Evolutionary conservation across 192 early-diverging fungal species (phyloP), one percentile per base, ranked within the genome.

Genomic region (Backusella westeae): DNA sequence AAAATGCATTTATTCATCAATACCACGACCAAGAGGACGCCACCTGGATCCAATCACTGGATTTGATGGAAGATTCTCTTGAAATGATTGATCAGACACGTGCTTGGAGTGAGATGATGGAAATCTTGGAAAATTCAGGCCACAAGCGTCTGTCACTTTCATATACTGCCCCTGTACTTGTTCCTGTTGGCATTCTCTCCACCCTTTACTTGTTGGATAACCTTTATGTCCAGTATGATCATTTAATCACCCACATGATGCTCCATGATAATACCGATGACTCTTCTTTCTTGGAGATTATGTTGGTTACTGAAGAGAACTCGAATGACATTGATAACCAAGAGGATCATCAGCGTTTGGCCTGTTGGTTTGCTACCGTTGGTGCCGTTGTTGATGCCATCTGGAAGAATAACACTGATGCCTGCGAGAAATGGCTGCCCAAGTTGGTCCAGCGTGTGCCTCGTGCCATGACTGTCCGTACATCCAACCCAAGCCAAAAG

Each of bases 371-470:
- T 65, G 74, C 78, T 14, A 49, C 74, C 23, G 56, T 75, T 3
- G 78, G 78, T 14, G 74, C 74, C 29, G 67, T 69, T 15, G 59
- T 80, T 0, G 78, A 76, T 44, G 59, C 74, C 53, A 44, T 80
- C 34, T 75, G 78, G 78, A 76, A 59, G n/a, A 69, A 39, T 23
- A 73, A 80, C 10, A 19, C 52, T 0, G 41, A 72, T 4, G 29
- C 35, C 7, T 72, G 65, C 5, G 72, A 78, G 12, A 29, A 39
- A 41, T 69, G 68, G 68, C 15, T 38, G 8, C 15, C 35, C 36
- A 69, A 21, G 19, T 23, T 69, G 12, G 26, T 69, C 8, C 68
- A 69, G 19, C 68, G 68, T 23, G 38, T 69, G 3, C 68, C 68
- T 41, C 68, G 68, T 39, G 34, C 35, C n/a, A 69, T 69, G 68